Percentiles rank a stretch among this genome's conserved stretches.
phyloP scores from a whole-genome alignment of 495 filamentous ascomycete genomes.

The Glonium stellatum region DNA sequence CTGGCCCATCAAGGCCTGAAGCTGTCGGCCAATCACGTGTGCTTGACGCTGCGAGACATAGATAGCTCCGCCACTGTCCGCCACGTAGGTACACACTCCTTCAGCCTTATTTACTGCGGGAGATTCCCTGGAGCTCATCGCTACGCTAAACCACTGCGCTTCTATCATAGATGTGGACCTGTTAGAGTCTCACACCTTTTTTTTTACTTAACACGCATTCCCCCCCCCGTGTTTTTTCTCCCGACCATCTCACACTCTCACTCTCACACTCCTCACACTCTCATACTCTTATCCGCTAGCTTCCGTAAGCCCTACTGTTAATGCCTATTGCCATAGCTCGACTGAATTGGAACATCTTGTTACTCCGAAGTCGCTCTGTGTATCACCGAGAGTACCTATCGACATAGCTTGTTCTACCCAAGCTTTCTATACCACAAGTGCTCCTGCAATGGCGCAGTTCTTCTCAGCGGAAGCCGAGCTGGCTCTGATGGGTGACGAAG shows the following conservation, averaged over 20 bases:
- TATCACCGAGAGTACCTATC: neutral
- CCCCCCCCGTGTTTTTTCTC: neutral
- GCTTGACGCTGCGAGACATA: constrained; percentile 21
- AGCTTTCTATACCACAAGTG: neutral
- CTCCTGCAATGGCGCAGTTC: constrained; percentile 29
- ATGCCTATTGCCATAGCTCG: neutral
- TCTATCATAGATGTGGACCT: constrained; percentile 11
- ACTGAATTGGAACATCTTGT: neutral
- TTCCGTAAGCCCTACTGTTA: neutral
- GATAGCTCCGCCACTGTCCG: constrained; percentile 22
- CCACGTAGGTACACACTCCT: constrained; percentile 14
- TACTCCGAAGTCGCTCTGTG: neutral
- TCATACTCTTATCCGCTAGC: neutral
- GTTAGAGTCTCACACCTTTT: constrained; percentile 7
- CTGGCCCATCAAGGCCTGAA: neutral
- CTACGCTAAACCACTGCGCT: constrained; percentile 16
- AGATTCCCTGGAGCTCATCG: constrained; percentile 9
- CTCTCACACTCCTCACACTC: neutral
- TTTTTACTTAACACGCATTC: constrained; percentile 12
- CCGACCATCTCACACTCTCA: neutral
- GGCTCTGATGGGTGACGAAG: constrained; percentile 30
- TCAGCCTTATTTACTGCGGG: constrained; percentile 26
- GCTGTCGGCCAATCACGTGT: constrained; percentile 20
- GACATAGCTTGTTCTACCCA: neutral
- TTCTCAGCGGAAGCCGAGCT: constrained; percentile 32